Evolutionary conservation across 495 filamentous ascomycete genomes (phyloP).

Genomic region (Friedmanniomyces endolithicus): DNA sequence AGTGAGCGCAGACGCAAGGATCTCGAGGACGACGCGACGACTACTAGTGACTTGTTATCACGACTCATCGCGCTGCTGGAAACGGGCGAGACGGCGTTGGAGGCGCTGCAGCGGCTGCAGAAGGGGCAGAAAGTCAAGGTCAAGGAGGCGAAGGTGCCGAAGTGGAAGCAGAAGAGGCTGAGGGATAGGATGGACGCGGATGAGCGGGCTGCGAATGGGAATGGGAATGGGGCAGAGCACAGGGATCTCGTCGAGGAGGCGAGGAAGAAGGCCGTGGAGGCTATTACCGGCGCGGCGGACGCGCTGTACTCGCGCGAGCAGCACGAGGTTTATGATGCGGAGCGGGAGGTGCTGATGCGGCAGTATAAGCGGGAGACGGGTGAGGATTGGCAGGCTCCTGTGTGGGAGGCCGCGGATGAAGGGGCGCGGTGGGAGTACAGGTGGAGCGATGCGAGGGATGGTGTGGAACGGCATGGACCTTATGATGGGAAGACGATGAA

Average conservation of each 20-base stretch:
- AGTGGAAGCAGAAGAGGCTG: slow-evolving; percentile 44
- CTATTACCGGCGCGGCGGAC: slow-evolving; percentile 80
- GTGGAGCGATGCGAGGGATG: slow-evolving; percentile 83
- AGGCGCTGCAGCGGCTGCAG: slow-evolving; percentile 72
- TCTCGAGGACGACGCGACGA: slow-evolving; percentile 56
- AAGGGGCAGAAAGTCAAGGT: slow-evolving; percentile 35
- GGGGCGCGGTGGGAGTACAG: slow-evolving; percentile 70
- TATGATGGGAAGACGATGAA: slow-evolving; percentile 76
- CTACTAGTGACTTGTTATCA: slow-evolving; percentile 61
- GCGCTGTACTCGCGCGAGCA: slow-evolving; percentile 69
- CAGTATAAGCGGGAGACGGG: slow-evolving; percentile 81
- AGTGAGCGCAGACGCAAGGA: slow-evolving; percentile 56
- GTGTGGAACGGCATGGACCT: slow-evolving; percentile 65
- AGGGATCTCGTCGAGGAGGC: slow-evolving; percentile 54
- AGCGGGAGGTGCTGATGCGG: slow-evolving; percentile 70
- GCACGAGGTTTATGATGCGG: slow-evolving; percentile 76
- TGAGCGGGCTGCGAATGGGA: slow-evolving; percentile 28
- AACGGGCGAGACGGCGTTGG: slow-evolving; percentile 74
- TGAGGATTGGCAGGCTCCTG: slow-evolving; percentile 68
- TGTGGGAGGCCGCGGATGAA: background rate
- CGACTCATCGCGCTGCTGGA: slow-evolving; percentile 62
- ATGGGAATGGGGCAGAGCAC: slow-evolving; percentile 29
- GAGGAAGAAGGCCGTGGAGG: slow-evolving; percentile 60
- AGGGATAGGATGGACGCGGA: slow-evolving; percentile 64
- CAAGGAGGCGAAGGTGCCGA: slow-evolving; percentile 45